Evolutionary conservation across 2,329 filamentous ascomycete genomes (phyloP).

Genomic region (Decorospora gaudefroyi): DNA sequence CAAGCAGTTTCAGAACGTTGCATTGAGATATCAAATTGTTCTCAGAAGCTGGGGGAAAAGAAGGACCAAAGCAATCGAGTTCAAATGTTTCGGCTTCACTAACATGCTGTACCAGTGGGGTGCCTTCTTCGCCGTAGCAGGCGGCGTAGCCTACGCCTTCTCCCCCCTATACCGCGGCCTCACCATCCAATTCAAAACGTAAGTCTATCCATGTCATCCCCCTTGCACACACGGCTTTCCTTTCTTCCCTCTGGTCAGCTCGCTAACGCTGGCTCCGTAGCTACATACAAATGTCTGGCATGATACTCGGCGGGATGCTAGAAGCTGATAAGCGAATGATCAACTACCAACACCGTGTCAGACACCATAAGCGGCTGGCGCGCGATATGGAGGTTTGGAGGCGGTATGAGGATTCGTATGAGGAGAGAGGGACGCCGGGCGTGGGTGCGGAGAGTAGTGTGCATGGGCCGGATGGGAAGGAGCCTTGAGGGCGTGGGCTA

Average conservation of each 20-base stretch:
- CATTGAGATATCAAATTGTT: too few relatives aligned
- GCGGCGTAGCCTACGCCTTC: constrained; percentile 64
- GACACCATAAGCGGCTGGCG: constrained; percentile 66
- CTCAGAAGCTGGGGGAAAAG: too few relatives aligned
- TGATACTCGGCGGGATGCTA: constrained; percentile 78
- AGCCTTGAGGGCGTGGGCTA: neutral
- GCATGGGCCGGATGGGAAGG: constrained; percentile 17
- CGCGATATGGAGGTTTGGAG: constrained; percentile 71
- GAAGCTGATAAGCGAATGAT: constrained; percentile 73
- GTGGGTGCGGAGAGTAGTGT: constrained; percentile 44
- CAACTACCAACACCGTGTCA: constrained; percentile 67
- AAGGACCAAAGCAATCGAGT: too few relatives aligned
- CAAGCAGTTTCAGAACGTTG: too few relatives aligned
- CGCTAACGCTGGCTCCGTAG: constrained; percentile 51
- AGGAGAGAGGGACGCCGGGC: constrained; percentile 48
- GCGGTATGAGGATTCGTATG: constrained; percentile 65
- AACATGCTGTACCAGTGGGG: constrained; percentile 61
- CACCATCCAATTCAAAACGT: constrained; percentile 46
- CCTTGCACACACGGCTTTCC: neutral
- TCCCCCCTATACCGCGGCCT: constrained; percentile 71
- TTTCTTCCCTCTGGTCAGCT: neutral
- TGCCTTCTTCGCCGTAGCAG: constrained; percentile 64
- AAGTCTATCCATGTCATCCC: constrained; percentile 5
- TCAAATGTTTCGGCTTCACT: neutral
- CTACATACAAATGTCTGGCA: constrained; percentile 82